A percentile compares a stretch with the other conserved stretches of the same genome.
phyloP scores from a whole-genome alignment of 768 basidiomycete species.

The Thelephora ganbajun region DNA sequence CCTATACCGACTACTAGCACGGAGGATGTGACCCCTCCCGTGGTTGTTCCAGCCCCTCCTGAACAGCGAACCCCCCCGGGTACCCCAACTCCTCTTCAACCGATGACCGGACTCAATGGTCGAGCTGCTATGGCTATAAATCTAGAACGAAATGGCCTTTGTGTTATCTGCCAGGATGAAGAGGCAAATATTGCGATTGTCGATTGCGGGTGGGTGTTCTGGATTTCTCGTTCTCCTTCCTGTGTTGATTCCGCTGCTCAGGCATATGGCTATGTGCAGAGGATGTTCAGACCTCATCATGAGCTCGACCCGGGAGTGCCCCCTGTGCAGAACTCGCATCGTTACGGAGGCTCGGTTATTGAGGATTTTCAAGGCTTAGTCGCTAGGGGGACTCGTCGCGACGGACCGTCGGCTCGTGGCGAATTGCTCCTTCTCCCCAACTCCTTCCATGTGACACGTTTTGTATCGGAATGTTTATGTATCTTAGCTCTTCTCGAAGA shows the following conservation, averaged over 20 bases:
- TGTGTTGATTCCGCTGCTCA: slow-evolving; percentile 14
- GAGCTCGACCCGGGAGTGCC: slow-evolving; percentile 73
- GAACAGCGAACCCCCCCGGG: slow-evolving; percentile 6
- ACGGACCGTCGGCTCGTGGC: too few species aligned
- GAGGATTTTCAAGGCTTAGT: slow-evolving; percentile 50
- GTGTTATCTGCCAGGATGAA: slow-evolving; percentile 88
- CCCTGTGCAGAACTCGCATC: slow-evolving; percentile 79
- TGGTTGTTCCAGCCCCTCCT: slow-evolving; percentile 1
- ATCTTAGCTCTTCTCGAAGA: too few species aligned
- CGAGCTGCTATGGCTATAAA: slow-evolving; percentile 25
- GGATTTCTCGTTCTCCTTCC: not conserved
- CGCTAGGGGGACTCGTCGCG: too few species aligned
- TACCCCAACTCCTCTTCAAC: slow-evolving; percentile 13
- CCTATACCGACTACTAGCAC: not conserved
- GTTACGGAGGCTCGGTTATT: slow-evolving; percentile 71
- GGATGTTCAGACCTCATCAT: slow-evolving; percentile 69
- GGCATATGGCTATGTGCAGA: slow-evolving; percentile 74
- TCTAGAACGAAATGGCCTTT: slow-evolving; percentile 61
- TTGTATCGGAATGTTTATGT: too few species aligned
- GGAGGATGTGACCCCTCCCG: not conserved
- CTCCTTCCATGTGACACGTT: too few species aligned
- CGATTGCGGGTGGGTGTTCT: slow-evolving; percentile 71
- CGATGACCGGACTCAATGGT: slow-evolving; percentile 16
- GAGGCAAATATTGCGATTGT: slow-evolving; percentile 90
- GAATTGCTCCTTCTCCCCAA: too few species aligned